Percentiles rank a stretch among this genome's conserved stretches.
phyloP scores from a whole-genome alignment of 371 early-diverging fungal genomes.

The Nematocida sp. region DNA sequence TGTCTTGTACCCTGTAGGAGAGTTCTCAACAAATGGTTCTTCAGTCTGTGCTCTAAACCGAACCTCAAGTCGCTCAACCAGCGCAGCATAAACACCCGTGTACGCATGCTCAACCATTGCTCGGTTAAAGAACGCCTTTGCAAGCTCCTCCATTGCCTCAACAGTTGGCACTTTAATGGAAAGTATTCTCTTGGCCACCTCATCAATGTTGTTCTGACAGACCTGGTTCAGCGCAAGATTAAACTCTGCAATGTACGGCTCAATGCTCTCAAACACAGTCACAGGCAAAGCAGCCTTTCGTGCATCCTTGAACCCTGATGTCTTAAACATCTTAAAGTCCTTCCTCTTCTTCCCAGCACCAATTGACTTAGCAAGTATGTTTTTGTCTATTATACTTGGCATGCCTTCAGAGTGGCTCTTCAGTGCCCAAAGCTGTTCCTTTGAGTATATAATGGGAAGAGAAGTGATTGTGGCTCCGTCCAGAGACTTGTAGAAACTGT shows the following conservation, averaged over 20 bases:
- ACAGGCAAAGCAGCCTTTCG: conserved; percentile 21
- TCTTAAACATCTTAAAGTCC: conserved; percentile 37
- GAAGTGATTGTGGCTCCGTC: not conserved
- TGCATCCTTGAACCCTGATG: not conserved
- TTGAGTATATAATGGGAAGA: conserved; percentile 38
- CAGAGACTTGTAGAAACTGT: too few relatives aligned
- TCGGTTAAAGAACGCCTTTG: conserved; percentile 32
- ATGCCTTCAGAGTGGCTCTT: not conserved
- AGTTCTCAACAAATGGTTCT: conserved; percentile 36
- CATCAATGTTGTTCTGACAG: conserved; percentile 30
- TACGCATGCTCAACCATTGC: conserved; percentile 51
- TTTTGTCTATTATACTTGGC: not conserved
- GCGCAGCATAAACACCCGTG: conserved; percentile 32
- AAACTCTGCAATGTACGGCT: conserved; percentile 39
- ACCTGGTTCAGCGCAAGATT: conserved; percentile 51
- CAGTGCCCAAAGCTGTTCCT: conserved; percentile 9
- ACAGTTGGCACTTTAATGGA: conserved; percentile 35
- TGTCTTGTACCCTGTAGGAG: conserved; percentile 1
- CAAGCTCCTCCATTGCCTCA: conserved; percentile 15
- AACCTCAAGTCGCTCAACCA: conserved; percentile 12
- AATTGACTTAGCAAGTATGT: conserved; percentile 7
- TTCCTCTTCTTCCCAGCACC: conserved; percentile 23
- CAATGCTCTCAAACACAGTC: conserved; percentile 30
- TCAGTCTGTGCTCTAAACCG: conserved; percentile 33
- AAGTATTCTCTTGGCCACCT: conserved; percentile 32